Evolutionary conservation across 1,139 yeast species (phyloP).

Genomic region (Diutina ranongensis): DNA sequence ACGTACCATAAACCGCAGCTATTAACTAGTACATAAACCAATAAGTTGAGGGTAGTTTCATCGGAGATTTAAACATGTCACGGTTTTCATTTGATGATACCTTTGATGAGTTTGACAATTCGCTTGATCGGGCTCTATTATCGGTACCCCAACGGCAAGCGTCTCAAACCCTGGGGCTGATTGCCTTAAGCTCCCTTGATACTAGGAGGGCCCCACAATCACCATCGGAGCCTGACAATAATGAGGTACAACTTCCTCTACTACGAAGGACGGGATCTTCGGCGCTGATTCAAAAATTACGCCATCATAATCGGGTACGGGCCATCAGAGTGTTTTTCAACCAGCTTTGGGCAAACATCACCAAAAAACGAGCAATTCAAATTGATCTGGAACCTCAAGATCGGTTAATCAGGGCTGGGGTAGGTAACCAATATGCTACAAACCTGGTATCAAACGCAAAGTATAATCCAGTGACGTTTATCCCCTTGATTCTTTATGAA

Average conservation of each 20-base stretch:
- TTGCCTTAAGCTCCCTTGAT: neutral
- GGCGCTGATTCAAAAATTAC: constrained; percentile 4
- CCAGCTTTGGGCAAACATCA: neutral
- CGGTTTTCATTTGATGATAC: constrained; percentile 1
- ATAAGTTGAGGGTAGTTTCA: too few relatives aligned
- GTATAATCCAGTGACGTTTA: constrained; percentile 77
- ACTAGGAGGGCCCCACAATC: constrained; percentile 8
- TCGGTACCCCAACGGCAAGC: constrained; percentile 20
- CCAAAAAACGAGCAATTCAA: neutral
- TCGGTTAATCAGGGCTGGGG: neutral
- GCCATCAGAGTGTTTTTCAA: neutral
- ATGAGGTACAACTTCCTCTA: constrained; percentile 8
- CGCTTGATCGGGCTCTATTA: constrained; percentile 32
- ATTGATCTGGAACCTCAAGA: constrained; percentile 13
- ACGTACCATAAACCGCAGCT: neutral
- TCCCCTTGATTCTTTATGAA: constrained; percentile 83
- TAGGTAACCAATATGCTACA: constrained; percentile 36
- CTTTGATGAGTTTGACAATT: constrained; percentile 24
- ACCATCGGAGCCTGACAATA: constrained; percentile 17
- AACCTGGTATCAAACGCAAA: constrained; percentile 92
- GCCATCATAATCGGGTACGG: neutral
- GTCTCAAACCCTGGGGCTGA: constrained; percentile 5
- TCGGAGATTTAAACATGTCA: neutral
- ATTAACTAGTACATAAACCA: too few relatives aligned
- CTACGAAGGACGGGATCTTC: constrained; percentile 13